Percentiles rank a stretch among this genome's conserved stretches.
phyloP scores from a whole-genome alignment of 129 eudicot species.

The Chrysanthemum lavandulifolium region DNA sequence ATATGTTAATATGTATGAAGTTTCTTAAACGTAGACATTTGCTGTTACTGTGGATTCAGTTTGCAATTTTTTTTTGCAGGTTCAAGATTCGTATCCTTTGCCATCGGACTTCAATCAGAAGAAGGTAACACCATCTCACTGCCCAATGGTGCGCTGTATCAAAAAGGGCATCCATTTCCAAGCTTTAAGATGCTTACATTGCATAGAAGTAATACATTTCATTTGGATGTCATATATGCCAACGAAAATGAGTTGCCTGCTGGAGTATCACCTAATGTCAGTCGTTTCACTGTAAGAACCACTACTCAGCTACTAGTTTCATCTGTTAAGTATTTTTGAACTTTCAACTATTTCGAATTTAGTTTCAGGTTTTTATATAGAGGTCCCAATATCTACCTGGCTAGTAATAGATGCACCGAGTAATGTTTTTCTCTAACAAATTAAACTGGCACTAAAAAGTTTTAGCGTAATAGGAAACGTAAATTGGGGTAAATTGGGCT shows the following conservation, averaged over 20 bases:
- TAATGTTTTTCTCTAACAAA: neutral
- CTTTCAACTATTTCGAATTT: neutral
- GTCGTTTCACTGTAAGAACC: constrained; percentile 50
- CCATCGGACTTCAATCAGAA: constrained; percentile 68
- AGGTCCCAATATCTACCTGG: neutral
- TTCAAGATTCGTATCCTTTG: constrained; percentile 84
- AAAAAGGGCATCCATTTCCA: constrained; percentile 72
- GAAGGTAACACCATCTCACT: constrained; percentile 48
- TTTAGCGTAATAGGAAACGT: no score
- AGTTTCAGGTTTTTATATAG: constrained; percentile 1
- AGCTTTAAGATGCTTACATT: constrained; percentile 66
- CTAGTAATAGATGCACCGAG: neutral
- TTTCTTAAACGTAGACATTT: neutral
- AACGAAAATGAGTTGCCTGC: constrained; percentile 63
- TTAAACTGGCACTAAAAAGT: no score
- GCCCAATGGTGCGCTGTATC: constrained; percentile 62
- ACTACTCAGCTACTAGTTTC: constrained; percentile 4
- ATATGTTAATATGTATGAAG: neutral
- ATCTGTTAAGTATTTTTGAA: neutral
- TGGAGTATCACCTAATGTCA: constrained; percentile 59
- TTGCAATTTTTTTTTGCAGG: constrained; percentile 50
- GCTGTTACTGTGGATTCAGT: constrained; percentile 7
- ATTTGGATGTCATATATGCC: constrained; percentile 63
- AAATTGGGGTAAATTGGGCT: no score
- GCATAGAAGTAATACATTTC: constrained; percentile 55